Conservation (phyloP, 2,329 filamentous ascomycete genomes). For the Teratosphaeria nubilosa region DNA sequence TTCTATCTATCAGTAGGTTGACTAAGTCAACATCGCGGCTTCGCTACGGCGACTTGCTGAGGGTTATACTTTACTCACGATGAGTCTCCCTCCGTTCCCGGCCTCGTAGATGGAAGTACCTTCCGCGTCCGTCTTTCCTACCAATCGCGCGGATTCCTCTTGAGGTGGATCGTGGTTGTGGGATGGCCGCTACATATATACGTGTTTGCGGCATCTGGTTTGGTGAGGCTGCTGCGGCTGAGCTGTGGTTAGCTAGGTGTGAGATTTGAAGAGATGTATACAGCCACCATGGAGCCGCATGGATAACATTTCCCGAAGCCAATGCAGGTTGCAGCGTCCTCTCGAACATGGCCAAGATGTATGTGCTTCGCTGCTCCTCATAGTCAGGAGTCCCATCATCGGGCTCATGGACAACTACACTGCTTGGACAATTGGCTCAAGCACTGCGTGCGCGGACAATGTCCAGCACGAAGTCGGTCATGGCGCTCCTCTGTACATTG, state of each 20-base stretch:
- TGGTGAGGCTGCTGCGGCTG: neutral
- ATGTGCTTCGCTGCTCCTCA: no score
- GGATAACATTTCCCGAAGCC: no score
- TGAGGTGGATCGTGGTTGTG: slow-evolving; percentile 15
- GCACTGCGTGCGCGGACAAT: no score
- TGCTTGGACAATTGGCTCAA: no score
- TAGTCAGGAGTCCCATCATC: no score
- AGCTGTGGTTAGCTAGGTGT: neutral
- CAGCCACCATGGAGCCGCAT: no score
- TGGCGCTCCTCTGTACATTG: no score
- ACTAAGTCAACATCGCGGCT: slow-evolving; percentile 15
- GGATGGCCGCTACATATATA: slow-evolving; percentile 16
- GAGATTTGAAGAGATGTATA: no score
- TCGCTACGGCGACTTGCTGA: slow-evolving; percentile 17
- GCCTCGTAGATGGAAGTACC: slow-evolving; percentile 13
- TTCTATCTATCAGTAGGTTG: slow-evolving; percentile 13
- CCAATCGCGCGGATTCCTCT: slow-evolving; percentile 11
- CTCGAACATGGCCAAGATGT: no score
- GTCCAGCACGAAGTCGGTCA: no score
- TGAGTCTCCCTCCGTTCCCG: slow-evolving; percentile 19
- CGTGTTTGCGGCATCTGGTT: neutral
- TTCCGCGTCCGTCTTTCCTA: slow-evolving; percentile 16
- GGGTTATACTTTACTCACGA: slow-evolving; percentile 11
- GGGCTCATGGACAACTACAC: no score
- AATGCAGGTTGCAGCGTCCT: no score